Evolutionary conservation across 1,284 basidiomycete genomes (phyloP).

Genomic region (Cutaneotrichosporon curvatum): DNA sequence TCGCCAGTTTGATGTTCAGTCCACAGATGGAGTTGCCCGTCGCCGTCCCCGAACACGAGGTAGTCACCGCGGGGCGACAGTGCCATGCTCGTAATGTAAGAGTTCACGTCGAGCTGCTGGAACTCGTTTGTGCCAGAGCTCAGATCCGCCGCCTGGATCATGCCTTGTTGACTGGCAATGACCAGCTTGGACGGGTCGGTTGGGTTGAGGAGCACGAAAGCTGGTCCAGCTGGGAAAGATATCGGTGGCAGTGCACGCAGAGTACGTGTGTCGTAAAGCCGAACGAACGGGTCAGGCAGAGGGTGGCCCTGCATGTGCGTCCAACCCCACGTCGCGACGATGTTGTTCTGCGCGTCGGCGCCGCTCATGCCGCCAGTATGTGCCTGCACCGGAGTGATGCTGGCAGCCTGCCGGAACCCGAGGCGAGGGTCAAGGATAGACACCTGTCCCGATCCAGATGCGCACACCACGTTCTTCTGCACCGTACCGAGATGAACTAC

Average conservation of each 20-base stretch:
- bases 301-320: conserved; percentile 84
- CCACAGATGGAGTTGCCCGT: conserved; percentile 78
- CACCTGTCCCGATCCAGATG: conserved; percentile 73
- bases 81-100: conserved; percentile 73
- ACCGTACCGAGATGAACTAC: conserved; percentile 39
- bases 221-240: conserved; percentile 79
- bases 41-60: conserved; percentile 84
- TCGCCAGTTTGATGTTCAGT: conserved; percentile 65
- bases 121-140: conserved; percentile 56
- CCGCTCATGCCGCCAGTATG: conserved; percentile 76
- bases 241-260: conserved; percentile 70
- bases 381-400: conserved; percentile 58
- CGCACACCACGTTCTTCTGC: conserved; percentile 56
- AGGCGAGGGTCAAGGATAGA: conserved; percentile 73
- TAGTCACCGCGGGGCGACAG: conserved; percentile 82
- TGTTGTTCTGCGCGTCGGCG: conserved; percentile 68
- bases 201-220: conserved; percentile 78
- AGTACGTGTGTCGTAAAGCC: conserved; percentile 81
- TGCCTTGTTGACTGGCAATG: conserved; percentile 73
- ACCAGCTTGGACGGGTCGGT: conserved; percentile 69
- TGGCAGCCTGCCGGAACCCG: conserved; percentile 49
- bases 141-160: conserved; percentile 84
- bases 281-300: conserved; percentile 83
- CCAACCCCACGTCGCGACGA: conserved; percentile 77
- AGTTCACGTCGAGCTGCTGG: conserved; percentile 55